Conservation (phyloP, 495 filamentous ascomycete species). For the Aspergillus conjunctus region DNA sequence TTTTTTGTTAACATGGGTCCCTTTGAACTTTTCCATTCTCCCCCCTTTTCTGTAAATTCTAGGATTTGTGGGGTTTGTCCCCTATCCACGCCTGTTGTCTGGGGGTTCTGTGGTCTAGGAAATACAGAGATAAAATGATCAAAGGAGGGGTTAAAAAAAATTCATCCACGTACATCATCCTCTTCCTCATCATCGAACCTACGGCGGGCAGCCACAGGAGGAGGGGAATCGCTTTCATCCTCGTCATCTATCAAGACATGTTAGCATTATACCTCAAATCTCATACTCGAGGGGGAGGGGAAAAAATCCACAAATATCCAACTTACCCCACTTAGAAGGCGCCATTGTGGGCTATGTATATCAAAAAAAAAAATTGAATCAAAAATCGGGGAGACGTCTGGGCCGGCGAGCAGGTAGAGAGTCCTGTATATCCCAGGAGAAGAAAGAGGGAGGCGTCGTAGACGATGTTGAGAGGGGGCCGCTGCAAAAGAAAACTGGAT, state of each 20-base stretch:
- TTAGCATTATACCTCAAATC: slow-evolving; percentile 7
- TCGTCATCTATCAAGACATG: slow-evolving; percentile 58
- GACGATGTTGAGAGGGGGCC: slow-evolving; percentile 14
- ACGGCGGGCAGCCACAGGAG: slow-evolving; percentile 61
- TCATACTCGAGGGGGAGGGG: neutral
- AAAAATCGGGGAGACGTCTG: slow-evolving; percentile 2
- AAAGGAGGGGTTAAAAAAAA: slow-evolving; percentile 5
- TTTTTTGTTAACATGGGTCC: neutral
- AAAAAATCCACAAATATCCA: slow-evolving; percentile 19
- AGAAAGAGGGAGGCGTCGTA: neutral
- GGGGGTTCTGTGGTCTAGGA: neutral
- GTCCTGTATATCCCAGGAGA: neutral
- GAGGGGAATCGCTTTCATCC: slow-evolving; percentile 65
- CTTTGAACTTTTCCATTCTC: neutral
- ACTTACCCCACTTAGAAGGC: slow-evolving; percentile 56
- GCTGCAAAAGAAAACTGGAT: slow-evolving; percentile 10
- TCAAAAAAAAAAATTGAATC: slow-evolving; percentile 17
- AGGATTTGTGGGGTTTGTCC: neutral
- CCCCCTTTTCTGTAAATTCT: neutral
- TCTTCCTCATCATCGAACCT: slow-evolving; percentile 92
- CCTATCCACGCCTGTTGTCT: too few species aligned
- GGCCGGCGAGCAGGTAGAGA: neutral
- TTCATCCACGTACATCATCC: slow-evolving; percentile 68
- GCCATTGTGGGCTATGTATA: slow-evolving; percentile 40
- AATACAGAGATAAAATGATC: neutral